phyloP scores from a whole-genome alignment of 345 rosid species.

The Linum lewisii region DNA sequence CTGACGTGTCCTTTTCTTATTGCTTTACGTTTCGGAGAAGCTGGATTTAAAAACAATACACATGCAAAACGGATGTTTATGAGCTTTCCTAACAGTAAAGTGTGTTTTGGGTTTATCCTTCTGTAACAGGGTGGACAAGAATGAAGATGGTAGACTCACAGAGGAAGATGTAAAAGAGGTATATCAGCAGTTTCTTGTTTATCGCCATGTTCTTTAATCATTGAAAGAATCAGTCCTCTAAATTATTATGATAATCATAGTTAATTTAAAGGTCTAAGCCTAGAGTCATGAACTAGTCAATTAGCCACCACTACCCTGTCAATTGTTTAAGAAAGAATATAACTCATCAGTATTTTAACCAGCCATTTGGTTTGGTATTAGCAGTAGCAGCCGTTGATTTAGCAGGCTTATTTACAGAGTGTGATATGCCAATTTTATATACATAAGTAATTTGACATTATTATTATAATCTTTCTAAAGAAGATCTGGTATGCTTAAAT shows the following conservation, averaged over 20 bases:
- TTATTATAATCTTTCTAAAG: slow-evolving; percentile 22
- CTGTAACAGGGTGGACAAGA: slow-evolving; percentile 81
- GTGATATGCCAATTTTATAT: no score
- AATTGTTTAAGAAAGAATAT: neutral
- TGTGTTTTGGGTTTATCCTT: no score
- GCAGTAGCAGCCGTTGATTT: neutral
- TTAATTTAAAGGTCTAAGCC: slow-evolving; percentile 6
- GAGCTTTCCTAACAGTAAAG: neutral
- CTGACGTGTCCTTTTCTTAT: neutral
- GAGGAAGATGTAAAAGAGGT: slow-evolving; percentile 98
- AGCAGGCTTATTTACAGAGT: no score
- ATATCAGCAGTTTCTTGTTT: neutral
- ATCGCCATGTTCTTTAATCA: neutral
- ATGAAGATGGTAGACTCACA: slow-evolving; percentile 85
- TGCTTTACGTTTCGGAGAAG: neutral
- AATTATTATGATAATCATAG: neutral
- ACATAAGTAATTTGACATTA: slow-evolving; percentile 2
- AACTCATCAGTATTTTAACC: neutral
- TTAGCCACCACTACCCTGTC: slow-evolving; percentile 7
- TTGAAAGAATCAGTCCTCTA: neutral
- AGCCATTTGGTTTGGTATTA: no score
- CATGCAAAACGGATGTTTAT: no score
- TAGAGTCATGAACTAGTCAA: slow-evolving; percentile 25
- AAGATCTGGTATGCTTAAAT: slow-evolving; percentile 49
- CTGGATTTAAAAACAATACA: no score